Evolutionary conservation across 371 early-diverging fungal species (phyloP).

Genomic region (Mortierella sp.): DNA sequence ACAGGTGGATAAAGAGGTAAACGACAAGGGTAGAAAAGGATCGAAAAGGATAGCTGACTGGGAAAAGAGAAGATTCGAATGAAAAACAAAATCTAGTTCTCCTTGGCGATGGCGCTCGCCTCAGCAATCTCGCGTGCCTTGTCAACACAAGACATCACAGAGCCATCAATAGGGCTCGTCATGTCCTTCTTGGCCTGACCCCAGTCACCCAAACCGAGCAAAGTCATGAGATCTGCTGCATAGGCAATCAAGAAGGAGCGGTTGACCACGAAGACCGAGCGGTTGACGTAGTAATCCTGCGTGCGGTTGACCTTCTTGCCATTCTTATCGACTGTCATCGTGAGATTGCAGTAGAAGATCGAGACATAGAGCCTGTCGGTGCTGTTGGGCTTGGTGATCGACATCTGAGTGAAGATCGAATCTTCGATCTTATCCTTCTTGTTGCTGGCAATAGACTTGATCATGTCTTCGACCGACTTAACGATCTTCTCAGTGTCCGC

Average conservation of each 20-base stretch:
- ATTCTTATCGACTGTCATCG: not conserved
- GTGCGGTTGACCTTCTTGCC: not conserved
- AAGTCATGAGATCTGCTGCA: not conserved
- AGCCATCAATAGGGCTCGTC: not conserved
- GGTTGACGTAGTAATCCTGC: constrained; percentile 5
- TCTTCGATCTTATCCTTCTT: not conserved
- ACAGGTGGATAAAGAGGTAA: too few relatives aligned
- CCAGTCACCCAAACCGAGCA: not conserved
- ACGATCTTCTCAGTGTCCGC: not conserved
- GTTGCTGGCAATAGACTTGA: not conserved
- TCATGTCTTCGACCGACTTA: not conserved
- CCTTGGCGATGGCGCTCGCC: not conserved
- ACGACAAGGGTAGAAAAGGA: too few relatives aligned
- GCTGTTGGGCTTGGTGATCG: not conserved
- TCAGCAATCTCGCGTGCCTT: not conserved
- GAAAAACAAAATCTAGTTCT: not conserved
- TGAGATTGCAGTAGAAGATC: not conserved
- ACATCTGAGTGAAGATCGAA: constrained; percentile 5
- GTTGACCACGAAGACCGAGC: not conserved
- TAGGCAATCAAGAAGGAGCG: not conserved
- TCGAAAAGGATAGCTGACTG: too few relatives aligned
- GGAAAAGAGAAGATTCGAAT: not conserved
- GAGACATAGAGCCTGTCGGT: not conserved
- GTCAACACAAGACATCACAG: constrained; percentile 1
- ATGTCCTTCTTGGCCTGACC: not conserved